Conservation (phyloP, 176 grass and related monocot species). For the Typha latifolia region DNA sequence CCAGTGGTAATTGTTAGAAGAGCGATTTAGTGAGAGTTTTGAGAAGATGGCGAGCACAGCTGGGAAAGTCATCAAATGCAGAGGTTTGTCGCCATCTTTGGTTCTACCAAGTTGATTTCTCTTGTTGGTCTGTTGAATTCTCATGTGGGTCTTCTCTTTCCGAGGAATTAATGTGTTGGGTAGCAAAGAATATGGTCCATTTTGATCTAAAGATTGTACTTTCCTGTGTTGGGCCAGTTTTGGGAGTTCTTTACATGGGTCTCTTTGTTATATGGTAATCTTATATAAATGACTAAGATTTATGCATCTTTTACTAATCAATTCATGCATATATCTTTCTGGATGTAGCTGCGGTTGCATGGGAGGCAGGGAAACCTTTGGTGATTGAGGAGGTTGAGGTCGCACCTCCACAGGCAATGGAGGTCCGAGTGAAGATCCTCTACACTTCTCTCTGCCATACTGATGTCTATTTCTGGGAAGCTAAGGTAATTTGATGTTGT, state of each 20-base stretch:
- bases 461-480: constrained; percentile 95
- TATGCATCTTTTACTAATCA: background rate
- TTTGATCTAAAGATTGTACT: too few species aligned
- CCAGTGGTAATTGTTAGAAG: background rate
- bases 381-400: constrained; percentile 82
- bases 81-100: constrained; percentile 26
- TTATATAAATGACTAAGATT: background rate
- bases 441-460: constrained; percentile 83
- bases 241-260: background rate
- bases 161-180: too few species aligned
- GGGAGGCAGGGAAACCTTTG: constrained; percentile 78
- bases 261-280: background rate
- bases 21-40: background rate
- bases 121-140: constrained; percentile 8
- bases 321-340: background rate
- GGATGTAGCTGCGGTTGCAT: constrained; percentile 63
- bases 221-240: too few species aligned
- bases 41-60: constrained; percentile 48
- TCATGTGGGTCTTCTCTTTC: background rate
- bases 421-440: constrained; percentile 80
- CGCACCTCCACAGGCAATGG: constrained; percentile 76
- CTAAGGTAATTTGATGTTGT: constrained; percentile 44
- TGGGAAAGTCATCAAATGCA: constrained; percentile 81
- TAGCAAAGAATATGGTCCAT: too few species aligned
- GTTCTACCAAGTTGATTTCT: background rate